Conservation (phyloP, 2,329 filamentous ascomycete genomes). For the Fonsecaea multimorphosa region DNA sequence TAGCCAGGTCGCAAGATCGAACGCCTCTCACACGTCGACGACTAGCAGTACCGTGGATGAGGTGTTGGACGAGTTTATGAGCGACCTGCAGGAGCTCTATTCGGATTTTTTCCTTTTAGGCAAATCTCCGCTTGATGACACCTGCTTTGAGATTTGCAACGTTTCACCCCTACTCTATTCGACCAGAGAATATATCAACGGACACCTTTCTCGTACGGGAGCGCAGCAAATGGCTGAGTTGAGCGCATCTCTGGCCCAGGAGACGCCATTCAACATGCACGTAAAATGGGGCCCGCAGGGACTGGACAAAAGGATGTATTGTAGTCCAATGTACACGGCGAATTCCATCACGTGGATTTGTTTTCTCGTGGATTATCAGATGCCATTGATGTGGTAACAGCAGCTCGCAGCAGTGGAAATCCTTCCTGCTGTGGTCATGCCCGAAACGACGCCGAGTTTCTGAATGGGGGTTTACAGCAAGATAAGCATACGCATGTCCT, state of each 20-base stretch:
- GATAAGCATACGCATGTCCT: slow-evolving; percentile 14
- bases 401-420: slow-evolving; percentile 14
- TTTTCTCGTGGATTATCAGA: slow-evolving; percentile 38
- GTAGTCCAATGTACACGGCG: slow-evolving; percentile 40
- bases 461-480: neutral
- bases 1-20: slow-evolving; percentile 17
- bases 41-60: slow-evolving; percentile 34
- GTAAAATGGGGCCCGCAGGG: slow-evolving; percentile 42
- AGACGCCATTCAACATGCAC: slow-evolving; percentile 36
- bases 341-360: slow-evolving; percentile 41
- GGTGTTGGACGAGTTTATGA: slow-evolving; percentile 39
- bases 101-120: slow-evolving; percentile 42
- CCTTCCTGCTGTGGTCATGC: neutral
- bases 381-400: slow-evolving; percentile 37
- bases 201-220: slow-evolving; percentile 41
- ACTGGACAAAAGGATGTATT: slow-evolving; percentile 41
- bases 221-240: slow-evolving; percentile 33
- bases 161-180: slow-evolving; percentile 40
- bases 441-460: slow-evolving; percentile 19
- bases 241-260: slow-evolving; percentile 32
- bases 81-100: slow-evolving; percentile 39
- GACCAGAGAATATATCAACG: slow-evolving; percentile 40
- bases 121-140: slow-evolving; percentile 38
- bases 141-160: slow-evolving; percentile 43
- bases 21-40: slow-evolving; percentile 22